Base-by-base conservation (phyloP, 2,329 filamentous ascomycete species). In the Teratosphaeria zuluensis region DNA sequence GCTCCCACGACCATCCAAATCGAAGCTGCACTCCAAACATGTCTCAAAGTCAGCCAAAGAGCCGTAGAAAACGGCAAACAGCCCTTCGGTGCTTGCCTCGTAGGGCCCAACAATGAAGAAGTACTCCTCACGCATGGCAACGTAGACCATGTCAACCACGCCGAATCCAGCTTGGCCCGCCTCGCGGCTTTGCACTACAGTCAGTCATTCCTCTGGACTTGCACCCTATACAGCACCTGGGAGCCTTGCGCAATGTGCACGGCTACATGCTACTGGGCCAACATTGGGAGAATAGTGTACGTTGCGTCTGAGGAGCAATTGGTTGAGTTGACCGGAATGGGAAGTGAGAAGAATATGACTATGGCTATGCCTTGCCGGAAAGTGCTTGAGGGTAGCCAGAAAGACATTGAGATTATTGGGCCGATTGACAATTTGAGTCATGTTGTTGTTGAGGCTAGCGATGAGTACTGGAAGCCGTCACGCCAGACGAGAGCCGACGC, bases 181-280 rank as follows among this genome's bases (percentile, higher is more conserved):
- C 71, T 81, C 32, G 77, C 79, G 1, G 76, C 79, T 16, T 66
- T 70, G 5, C 79, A 81, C 63, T 81, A 77, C 63, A 69, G 74
- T 2, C 76, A 77, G 61, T 71, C 74, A 14, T 82, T 77, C 63
- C 72, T 82, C 2, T 77, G 76, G 69, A 66, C 64, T 42, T 81
- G 78, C 63, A 81, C 79, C 0, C 66, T 81, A 46, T 76, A 80
- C 53, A 77, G 75, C 24, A 81, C 79, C 11, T 81, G 80, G 79
- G 80, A 82, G 66, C 80, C 80, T 1, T 82, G 80, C 60, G 78
- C 77, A 21, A 81, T 82, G 79, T 82, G 79, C 63, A 68, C 71
- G 42, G 75, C 73, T 4, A 76, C 76, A 2, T 73, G 78, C 52
- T 77, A 78, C 63, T 81, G 79, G 79, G 78, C 78, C 46, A 77